A percentile compares a stretch with the other conserved stretches of the same genome.
Conservation (phyloP, 2,329 filamentous ascomycete species). For the Talaromyces sp. region DNA sequence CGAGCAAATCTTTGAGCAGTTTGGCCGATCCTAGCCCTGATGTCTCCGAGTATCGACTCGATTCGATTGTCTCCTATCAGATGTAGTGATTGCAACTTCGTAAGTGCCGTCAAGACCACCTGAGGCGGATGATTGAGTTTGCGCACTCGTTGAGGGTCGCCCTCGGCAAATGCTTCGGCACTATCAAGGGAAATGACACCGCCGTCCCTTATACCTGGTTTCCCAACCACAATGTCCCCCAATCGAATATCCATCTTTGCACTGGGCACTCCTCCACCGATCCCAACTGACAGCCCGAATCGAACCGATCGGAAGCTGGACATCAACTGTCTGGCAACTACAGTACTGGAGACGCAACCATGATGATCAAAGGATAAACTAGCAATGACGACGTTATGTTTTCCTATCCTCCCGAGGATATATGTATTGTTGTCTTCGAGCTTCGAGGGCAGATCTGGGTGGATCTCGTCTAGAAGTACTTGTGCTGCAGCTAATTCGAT, state of each 20-base stretch:
- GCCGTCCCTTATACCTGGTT: not conserved
- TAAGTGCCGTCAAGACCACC: not conserved
- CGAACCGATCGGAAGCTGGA: not conserved
- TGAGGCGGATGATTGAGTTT: not conserved
- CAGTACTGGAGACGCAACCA: conserved; percentile 21
- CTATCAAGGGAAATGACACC: not conserved
- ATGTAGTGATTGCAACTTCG: not conserved
- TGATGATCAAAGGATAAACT: conserved; percentile 19
- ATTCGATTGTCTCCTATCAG: not conserved
- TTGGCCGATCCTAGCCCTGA: too few relatives aligned
- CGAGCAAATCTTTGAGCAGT: not conserved
- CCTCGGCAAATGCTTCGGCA: not conserved
- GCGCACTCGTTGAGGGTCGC: not conserved
- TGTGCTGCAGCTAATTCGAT: conserved; percentile 20
- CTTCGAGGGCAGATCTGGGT: not conserved
- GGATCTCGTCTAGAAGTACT: conserved; percentile 13
- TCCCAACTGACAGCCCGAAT: not conserved
- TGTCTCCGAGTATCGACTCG: too few relatives aligned
- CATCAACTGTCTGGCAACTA: conserved; percentile 15
- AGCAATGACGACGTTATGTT: conserved; percentile 12
- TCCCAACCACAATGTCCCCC: conserved; percentile 5
- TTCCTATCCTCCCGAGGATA: not conserved
- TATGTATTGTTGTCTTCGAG: conserved; percentile 6
- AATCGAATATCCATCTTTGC: not conserved
- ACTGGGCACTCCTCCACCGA: not conserved